Base-by-base conservation (phyloP, 148 eudicot species). In the Euryodendron excelsum region DNA sequence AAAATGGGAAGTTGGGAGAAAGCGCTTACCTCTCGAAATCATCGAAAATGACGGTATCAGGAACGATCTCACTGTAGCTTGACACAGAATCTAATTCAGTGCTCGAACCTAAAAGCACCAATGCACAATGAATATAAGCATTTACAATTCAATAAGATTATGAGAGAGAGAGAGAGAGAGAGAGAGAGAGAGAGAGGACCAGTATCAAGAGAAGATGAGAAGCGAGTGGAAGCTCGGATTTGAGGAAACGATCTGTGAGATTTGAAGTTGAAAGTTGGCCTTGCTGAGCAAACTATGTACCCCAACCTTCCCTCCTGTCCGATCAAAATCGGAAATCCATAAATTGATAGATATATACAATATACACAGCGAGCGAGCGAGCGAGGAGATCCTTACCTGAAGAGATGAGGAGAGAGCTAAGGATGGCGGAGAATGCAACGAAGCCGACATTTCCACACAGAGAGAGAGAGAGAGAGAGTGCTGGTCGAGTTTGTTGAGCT, bases 31-130 rank as follows among this genome's bases (percentile, higher is more conserved):
- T 87, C 85, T 95, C 89, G 66, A 93, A 95, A 84, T 93, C 99
- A 84, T 95, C 99, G 84, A 95, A 95, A 64, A 95, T 80, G 60
- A 95, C 99, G 12, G 98, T 95, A 80, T 95, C 98, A 3, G 97
- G 98, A 82, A 95, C 98, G 58, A 93, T 93, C 88, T 93, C 94
- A 66, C 98, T 95, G 80, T 89, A 90, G 62, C 74, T 84, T 37
- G 93, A 87, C 56, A 95, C 91, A 73, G 93, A 88, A 81, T 91
- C 99, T 36, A 91, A 86, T 69, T 95, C 99, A 50, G 91, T 89
- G 31, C 79, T 87, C 25, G 84, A 62, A 84, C 91, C 99, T 95
- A 76, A 68, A 45, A 30, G 21, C 64, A 45, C 21, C 50, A 36
- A 74, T 37, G 17, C 41, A 66, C n/a, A 73, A 20, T 25, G 25